phyloP scores from a whole-genome alignment of 176 grass and related monocot genomes.

The Aegilops longissima region DNA sequence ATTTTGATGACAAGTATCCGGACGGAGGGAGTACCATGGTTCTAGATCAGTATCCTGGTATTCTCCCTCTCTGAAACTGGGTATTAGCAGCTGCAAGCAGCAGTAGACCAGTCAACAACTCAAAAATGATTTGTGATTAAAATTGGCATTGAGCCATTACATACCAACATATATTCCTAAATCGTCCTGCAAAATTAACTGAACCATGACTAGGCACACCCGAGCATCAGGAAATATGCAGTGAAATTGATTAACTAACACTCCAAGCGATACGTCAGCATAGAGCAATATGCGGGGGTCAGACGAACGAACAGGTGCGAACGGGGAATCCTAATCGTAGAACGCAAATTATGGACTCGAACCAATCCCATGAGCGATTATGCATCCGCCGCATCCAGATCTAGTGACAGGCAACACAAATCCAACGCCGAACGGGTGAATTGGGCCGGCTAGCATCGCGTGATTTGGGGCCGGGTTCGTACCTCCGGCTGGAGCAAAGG shows the following conservation, averaged over 20 bases:
- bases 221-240: background rate
- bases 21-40: background rate
- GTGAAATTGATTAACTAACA: background rate
- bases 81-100: constrained; percentile 4
- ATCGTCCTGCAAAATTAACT: background rate
- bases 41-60: background rate
- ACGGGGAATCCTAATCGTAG: background rate
- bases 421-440: background rate
- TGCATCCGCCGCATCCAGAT: background rate
- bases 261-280: background rate
- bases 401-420: background rate
- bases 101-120: background rate
- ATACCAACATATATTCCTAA: background rate
- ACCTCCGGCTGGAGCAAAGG: background rate
- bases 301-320: background rate
- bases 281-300: background rate
- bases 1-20: too few species aligned
- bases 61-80: background rate
- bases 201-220: background rate
- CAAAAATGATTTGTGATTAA: background rate
- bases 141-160: background rate
- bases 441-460: background rate
- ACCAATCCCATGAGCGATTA: background rate
- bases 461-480: background rate
- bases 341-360: background rate